Conservation (phyloP, 228 moss, liverwort and hornwort genomes). For the Sphagnum magellanicum region DNA sequence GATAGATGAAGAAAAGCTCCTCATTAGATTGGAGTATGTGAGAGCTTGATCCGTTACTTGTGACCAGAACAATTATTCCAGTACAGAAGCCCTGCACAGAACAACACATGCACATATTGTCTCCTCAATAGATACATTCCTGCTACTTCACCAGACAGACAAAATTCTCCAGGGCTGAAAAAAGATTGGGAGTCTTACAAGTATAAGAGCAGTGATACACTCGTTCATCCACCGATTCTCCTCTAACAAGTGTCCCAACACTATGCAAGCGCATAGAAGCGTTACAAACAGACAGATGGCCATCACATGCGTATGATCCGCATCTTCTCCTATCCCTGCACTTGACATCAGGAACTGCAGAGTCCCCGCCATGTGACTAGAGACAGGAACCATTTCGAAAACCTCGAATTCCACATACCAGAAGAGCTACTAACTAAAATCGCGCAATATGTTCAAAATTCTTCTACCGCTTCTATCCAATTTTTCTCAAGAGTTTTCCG, state of each 20-base stretch:
- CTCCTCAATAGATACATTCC: too few species aligned
- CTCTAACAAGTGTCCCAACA: conserved; percentile 51
- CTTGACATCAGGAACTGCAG: conserved; percentile 28
- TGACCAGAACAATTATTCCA: conserved; percentile 55
- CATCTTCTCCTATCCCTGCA: conserved; percentile 20
- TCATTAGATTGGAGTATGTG: conserved; percentile 66
- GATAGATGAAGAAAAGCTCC: conserved; percentile 78
- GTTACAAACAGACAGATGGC: conserved; percentile 48
- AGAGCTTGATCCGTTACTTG: conserved; percentile 64
- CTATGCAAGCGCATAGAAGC: conserved; percentile 49
- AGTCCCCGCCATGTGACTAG: conserved; percentile 2
- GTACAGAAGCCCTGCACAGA: conserved; percentile 50
- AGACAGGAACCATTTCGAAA: too few species aligned
- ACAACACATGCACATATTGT: too few species aligned
- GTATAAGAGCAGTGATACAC: conserved; percentile 53
- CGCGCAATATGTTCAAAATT: too few species aligned
- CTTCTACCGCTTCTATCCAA: too few species aligned
- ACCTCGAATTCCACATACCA: too few species aligned
- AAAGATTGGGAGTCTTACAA: conserved; percentile 20
- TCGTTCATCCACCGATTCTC: conserved; percentile 68
- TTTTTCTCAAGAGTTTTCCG: too few species aligned
- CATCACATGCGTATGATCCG: conserved; percentile 45
- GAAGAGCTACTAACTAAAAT: too few species aligned
- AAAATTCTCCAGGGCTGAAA: too few species aligned
- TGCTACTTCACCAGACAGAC: too few species aligned